Base-by-base conservation (phyloP, 2,329 filamentous ascomycete genomes). In the Penicillium rolfsii region DNA sequence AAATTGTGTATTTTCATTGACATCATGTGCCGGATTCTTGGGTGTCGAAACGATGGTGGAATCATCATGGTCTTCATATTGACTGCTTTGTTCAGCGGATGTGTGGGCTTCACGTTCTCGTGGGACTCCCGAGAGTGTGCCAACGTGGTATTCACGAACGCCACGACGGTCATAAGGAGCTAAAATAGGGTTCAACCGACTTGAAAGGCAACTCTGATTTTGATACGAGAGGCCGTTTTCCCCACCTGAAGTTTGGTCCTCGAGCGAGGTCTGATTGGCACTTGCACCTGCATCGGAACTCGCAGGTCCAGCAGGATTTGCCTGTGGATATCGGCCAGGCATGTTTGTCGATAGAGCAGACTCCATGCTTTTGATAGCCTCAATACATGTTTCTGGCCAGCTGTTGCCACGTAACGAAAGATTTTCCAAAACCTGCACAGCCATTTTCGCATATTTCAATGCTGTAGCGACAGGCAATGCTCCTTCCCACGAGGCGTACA, bases 401-500 rank as follows among this genome's bases (percentile, higher is more conserved):
- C 72, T 71, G 48, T 66, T 76, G 6, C 73, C 76, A 50, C 76
- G 68, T 5, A 71, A 54, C 6, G 72, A 67, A 16, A 79, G 65
- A 43, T 73, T 71, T 38, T 76, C 67, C 11, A 79, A 66, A 16
- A 79, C 70, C 5, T 60, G 55, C 5, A 77, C 66, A 19, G 67
- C 75, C 59, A 66, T 70, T 57, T 62, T 59, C n/a, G 63, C 72
- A 56, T 76, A 82, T 76, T 77, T 79, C 3, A 78, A 63, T 0
- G 79, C 79, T 14, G 76, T 75, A 0, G 70, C 59, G 0, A 76
- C 61, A 0, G 79, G 73, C 3, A 83, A 69, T 35, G 83, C 76
- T 0, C 75, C 74, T 61, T 81, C 80, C 62, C 80, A 80, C 0
- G 80, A 81, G 4, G 82, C 83, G 55, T 83, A 82, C 3, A 83